Evolutionary conservation across 2,329 filamentous ascomycete genomes (phyloP).

Genomic region (Fusarium concolor): DNA sequence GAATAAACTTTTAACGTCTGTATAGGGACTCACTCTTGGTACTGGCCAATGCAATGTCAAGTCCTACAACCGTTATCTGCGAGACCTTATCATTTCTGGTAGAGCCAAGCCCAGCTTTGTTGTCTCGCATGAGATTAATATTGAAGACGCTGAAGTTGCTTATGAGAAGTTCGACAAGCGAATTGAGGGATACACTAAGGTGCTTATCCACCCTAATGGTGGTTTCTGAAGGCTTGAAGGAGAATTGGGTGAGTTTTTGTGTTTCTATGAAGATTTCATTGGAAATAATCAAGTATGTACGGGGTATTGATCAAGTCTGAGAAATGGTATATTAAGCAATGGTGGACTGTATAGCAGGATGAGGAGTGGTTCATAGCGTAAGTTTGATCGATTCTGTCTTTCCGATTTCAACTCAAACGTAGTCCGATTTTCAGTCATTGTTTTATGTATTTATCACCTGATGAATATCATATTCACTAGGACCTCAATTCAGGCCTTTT

Average conservation of each 20-base stretch:
- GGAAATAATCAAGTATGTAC: too few species aligned
- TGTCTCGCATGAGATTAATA: conserved; percentile 71
- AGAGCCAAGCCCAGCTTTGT: conserved; percentile 75
- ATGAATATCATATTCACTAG: background rate
- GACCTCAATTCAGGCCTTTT: background rate
- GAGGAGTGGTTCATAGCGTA: background rate
- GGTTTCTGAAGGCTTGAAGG: conserved; percentile 34
- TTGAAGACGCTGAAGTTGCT: conserved; percentile 69
- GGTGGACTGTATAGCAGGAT: background rate
- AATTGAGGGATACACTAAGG: conserved; percentile 75
- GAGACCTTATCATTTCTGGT: conserved; percentile 73
- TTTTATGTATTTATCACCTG: background rate
- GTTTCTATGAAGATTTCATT: background rate
- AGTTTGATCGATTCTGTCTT: background rate
- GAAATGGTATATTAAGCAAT: background rate
- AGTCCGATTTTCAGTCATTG: background rate
- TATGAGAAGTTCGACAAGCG: conserved; percentile 76
- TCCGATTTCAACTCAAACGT: too few species aligned
- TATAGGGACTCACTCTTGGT: conserved; percentile 67
- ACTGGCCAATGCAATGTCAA: conserved; percentile 77
- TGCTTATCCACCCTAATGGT: conserved; percentile 74
- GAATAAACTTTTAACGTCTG: background rate
- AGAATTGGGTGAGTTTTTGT: background rate
- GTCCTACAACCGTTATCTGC: conserved; percentile 73
- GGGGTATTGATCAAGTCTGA: background rate